A percentile compares a stretch with the other conserved stretches of the same genome.
Evolutionary conservation across 2,329 filamentous ascomycete species (phyloP).

Genomic region (Colletotrichum karsti): DNA sequence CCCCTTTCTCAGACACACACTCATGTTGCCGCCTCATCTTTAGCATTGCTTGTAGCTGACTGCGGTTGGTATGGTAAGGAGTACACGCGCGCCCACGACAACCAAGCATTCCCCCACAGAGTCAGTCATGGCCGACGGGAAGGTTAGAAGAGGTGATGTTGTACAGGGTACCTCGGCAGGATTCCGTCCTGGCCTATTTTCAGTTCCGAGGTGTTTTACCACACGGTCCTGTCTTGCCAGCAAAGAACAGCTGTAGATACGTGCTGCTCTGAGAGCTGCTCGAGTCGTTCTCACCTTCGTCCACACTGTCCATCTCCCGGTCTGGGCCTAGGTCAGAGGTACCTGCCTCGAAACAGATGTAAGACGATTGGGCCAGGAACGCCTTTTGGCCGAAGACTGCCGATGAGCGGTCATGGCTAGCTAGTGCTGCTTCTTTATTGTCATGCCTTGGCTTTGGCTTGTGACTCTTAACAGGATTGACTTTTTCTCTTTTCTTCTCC

Average conservation of each 20-base stretch:
- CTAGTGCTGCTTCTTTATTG: conserved; percentile 22
- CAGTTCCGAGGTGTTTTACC: conserved; percentile 26
- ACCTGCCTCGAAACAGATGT: conserved; percentile 28
- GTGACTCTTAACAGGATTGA: conserved; percentile 30
- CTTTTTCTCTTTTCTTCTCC: conserved; percentile 28
- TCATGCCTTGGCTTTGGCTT: conserved; percentile 27
- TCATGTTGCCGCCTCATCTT: neutral
- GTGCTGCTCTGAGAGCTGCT: neutral
- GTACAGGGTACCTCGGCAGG: conserved; percentile 17
- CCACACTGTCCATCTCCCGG: conserved; percentile 24
- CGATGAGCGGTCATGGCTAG: conserved; percentile 21
- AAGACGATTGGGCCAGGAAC: conserved; percentile 29
- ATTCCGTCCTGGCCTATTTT: conserved; percentile 8
- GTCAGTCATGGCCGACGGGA: neutral
- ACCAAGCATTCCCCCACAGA: conserved; percentile 12
- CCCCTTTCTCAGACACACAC: conserved; percentile 5
- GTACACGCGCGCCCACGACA: neutral
- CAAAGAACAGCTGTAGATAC: neutral
- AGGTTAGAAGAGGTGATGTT: neutral
- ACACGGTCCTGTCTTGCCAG: conserved; percentile 10
- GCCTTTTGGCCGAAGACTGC: conserved; percentile 31
- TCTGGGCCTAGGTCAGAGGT: conserved; percentile 26
- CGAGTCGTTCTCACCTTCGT: neutral
- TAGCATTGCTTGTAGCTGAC: neutral
- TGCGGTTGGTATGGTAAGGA: neutral